phyloP scores from a whole-genome alignment of 169 alveolate genomes.

The Plasmodium yoelii region DNA sequence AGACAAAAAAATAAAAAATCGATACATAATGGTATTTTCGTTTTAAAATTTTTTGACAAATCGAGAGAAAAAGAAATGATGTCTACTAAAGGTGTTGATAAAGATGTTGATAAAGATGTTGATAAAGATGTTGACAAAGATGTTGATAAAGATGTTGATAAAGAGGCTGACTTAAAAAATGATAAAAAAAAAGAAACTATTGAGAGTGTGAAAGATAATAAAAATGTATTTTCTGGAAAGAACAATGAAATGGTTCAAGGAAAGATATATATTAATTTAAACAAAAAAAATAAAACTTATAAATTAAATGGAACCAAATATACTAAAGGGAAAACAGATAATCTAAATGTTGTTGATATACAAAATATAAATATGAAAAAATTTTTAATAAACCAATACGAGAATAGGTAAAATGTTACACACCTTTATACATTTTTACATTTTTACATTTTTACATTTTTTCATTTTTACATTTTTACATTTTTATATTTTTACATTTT shows the following conservation, averaged over 20 bases:
- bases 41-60: neutral
- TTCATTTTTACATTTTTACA: too few species aligned
- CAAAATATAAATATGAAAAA: constrained; percentile 46
- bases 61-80: neutral
- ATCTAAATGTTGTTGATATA: constrained; percentile 28
- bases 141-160: neutral
- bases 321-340: constrained; percentile 5
- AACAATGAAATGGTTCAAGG: neutral
- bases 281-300: neutral
- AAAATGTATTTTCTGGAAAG: neutral
- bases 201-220: neutral
- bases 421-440: neutral
- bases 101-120: neutral
- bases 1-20: constrained; percentile 3
- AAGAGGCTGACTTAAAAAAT: neutral
- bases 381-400: neutral
- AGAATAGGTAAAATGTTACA: constrained; percentile 1
- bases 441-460: too few species aligned
- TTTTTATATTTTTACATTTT: too few species aligned
- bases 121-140: neutral
- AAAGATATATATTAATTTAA: neutral
- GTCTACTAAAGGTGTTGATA: neutral
- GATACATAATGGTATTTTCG: neutral
- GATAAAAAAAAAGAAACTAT: neutral
- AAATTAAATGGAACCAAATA: neutral